Evolutionary conservation across 495 filamentous ascomycete genomes (phyloP), one percentile per base, ranked within the genome.

Genomic region (Aspergillus biplanus): DNA sequence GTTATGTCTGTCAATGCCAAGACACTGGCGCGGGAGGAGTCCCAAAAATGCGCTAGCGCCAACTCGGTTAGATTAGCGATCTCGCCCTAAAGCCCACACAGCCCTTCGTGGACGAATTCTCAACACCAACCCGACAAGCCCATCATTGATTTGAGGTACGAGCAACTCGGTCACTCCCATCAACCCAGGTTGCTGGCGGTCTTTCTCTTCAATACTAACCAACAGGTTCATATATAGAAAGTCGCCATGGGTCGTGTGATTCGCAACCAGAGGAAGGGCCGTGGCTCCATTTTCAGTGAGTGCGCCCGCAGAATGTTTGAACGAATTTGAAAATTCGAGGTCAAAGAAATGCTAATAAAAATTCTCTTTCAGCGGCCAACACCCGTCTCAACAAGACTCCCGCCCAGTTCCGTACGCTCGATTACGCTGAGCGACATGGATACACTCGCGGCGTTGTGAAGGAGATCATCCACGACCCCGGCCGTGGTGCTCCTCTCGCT

Each of bases 391-490:
- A 93, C 82, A 97, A 97, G 82, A 86, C 87, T 53, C 87, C 89
- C 48, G 92, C 95, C 70, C 90, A 96, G 80, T 98, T 98, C 89
- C 85, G 95, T 80, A 89, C 85, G 65, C 90, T 96, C 83, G 95
- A 99, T 79, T 98, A 86, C 80, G 88, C 92, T 75, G 93, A 97
- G 84, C 88, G 92, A 69, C 90, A 97, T 87, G 95, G 95, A 74
- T 99, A 98, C 83, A 87, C 95, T 75, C 91, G 95, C 62, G 95
- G 95, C 79, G 86, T 97, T 56, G 92, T 99, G 71, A 97, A 96
- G 88, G 92, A 97, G 75, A 97, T 99, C 80, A 90, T 99, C 84
- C 95, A 99, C 88, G 95, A 99, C 82, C 87, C 95, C 65, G 95
- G 95, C 73, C 92, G 95, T 83, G 95, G 95, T 82, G 95, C 96